Evolutionary conservation across 495 filamentous ascomycete genomes (phyloP), one percentile per base, ranked within the genome.

Genomic region (Cercophora scortea): DNA sequence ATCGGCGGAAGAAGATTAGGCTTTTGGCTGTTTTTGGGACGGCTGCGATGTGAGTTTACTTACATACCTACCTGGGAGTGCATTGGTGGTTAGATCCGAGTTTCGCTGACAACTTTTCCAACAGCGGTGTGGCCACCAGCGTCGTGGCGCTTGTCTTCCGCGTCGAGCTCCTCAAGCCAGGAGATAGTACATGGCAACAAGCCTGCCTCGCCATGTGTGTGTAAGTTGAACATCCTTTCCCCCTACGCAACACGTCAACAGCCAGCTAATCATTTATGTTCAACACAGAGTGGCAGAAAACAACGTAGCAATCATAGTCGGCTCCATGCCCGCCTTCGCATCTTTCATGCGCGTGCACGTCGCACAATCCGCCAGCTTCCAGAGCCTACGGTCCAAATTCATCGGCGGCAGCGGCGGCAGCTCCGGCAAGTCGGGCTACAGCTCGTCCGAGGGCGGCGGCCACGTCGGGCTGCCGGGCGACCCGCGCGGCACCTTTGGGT

Each of bases 241-340:
- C 42, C 18, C 10, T 4, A 2, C 42, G 2, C n/a, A 45, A 16
- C 2, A 45, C 3, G n/a, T 12, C 12, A 11, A 13, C 25, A 25
- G 40, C 1, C 19, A 51, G 7, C 36, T 38, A 38, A 38, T 38
- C 3, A 18, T 16, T 4, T 33, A n/a, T n/a, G n/a, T n/a, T n/a
- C n/a, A n/a, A n/a, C 8, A 32, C 33, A 57, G 55, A 2, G 9
- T 53, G 13, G 43, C 47, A 6, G 55, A 57, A 45, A 57, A 18
- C 17, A 53, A 53, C 32, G 39, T 53, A 8, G 55, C 50, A 7
- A 33, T 57, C 25, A 40, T 57, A 0, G 55, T 57, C 1, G 44
- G 45, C 18, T 53, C 44, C 35, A 62, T 69, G 64, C 68, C 68
- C 32, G 55, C 52, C 12, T 53, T 53, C 45, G 11, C 50, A 0